Base-by-base conservation (phyloP, 352 stramenopile species). In the Globisporangium polare region DNA sequence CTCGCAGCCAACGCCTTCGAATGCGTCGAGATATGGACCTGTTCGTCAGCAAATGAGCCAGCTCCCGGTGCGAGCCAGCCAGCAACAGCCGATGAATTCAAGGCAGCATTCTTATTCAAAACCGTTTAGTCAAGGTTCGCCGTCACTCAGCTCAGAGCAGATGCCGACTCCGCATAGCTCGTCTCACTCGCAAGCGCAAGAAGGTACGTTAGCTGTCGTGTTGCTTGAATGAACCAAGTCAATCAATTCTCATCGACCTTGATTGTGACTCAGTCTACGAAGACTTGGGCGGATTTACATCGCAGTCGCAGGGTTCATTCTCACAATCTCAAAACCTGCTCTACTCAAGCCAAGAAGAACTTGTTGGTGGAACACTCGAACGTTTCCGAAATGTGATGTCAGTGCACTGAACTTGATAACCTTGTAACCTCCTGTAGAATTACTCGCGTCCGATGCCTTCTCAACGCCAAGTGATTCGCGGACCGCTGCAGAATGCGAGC, bases 261-360 rank as follows among this genome's bases (percentile, higher is more conserved):
- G 43, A 31, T 29, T 6, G 18, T 46, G 35, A n/a, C 29, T 18
- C 17, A 63, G 56, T 8, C 9, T 68, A 51, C 27, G 63, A 68
- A 1, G 63, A 68, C 26, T 54, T 53, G 29, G 42, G 26, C 22
- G 62, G 46, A 33, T 63, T 56, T 22, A 59, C 56, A 27, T 68
- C 63, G 29, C 56, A 64, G 24, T 68, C 63, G 15, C 63, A 68
- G n/a, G 39, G 42, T 22, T 59, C 49, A 1, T 68, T 33, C 42
- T 64, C 63, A 18, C 57, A 61, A 58, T 64, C 63, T 9, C 63
- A 68, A 39, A 56, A 63, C 17, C 5, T 59, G 22, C 31, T 64
- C 26, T 51, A 54, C 26, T 54, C 63, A 26, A 68, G 63, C 26
- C 63, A 68, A 60, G 63, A 68, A 18, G 63, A 68, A 35, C 15